Evolutionary conservation across 495 filamentous ascomycete genomes (phyloP), one percentile per base, ranked within the genome.

Genomic region (Astrothelium subdiscretum): DNA sequence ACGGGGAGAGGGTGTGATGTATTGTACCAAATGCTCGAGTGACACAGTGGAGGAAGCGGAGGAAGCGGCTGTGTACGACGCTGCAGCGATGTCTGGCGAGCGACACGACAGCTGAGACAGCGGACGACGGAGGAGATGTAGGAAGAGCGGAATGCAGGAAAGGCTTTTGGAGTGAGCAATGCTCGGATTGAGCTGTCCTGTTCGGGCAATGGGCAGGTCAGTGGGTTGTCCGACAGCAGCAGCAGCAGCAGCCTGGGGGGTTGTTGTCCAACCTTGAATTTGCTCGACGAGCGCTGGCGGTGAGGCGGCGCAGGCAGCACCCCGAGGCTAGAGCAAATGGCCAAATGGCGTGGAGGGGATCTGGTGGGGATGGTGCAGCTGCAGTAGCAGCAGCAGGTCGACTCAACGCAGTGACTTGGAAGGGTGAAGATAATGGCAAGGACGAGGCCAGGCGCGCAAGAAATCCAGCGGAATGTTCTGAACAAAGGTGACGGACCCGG

Each of bases 381-480:
- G n/a, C n/a, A n/a, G n/a, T n/a, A n/a, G n/a, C n/a, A n/a, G n/a
- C n/a, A n/a, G n/a, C n/a, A n/a, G n/a, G n/a, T n/a, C n/a, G n/a
- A n/a, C n/a, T n/a, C n/a, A n/a, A n/a, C n/a, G n/a, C n/a, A n/a
- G n/a, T n/a, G n/a, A n/a, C n/a, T n/a, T n/a, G n/a, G n/a, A n/a
- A n/a, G n/a, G n/a, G n/a, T n/a, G n/a, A n/a, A n/a, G n/a, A n/a
- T n/a, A n/a, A n/a, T n/a, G n/a, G n/a, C n/a, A n/a, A n/a, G n/a
- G n/a, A n/a, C n/a, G n/a, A n/a, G n/a, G 35, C 8, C 35, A 38
- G 35, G 35, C 35, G 35, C 35, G 35, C 35, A n/a, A 8, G 48
- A 54, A 54, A 54, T 54, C 48, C 48, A 54, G 48, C 15, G 48
- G 48, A 54, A 54, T 54, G 48, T 54, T 54, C 48, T 54, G 48